Percentiles rank a stretch among this genome's conserved stretches.
phyloP scores from a whole-genome alignment of 805 yeast species.

The Brettanomyces naardenensis region DNA sequence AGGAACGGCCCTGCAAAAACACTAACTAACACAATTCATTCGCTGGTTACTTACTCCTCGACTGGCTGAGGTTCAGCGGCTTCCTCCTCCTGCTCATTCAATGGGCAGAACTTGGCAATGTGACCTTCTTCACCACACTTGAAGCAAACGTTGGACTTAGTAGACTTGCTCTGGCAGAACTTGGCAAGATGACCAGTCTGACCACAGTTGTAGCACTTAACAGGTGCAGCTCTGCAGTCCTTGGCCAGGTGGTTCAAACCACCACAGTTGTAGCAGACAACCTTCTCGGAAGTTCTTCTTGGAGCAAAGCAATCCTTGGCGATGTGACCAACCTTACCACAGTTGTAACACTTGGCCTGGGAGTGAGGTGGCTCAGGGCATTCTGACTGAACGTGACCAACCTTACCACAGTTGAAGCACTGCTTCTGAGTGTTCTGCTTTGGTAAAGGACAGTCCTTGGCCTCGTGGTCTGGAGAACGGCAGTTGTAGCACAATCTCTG shows the following conservation, averaged over 20 bases:
- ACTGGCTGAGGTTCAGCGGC: constrained; percentile 5
- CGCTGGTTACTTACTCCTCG: too few relatives aligned
- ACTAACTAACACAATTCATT: too few relatives aligned
- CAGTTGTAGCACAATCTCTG: constrained; percentile 92
- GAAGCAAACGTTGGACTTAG: constrained; percentile 54
- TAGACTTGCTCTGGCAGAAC: constrained; percentile 56
- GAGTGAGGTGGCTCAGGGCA: constrained; percentile 54
- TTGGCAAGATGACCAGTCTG: constrained; percentile 82
- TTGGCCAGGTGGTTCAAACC: constrained; percentile 91
- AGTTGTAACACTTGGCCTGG: constrained; percentile 73
- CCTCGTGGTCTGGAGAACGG: constrained; percentile 83
- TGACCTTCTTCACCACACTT: constrained; percentile 78
- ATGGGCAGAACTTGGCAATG: constrained; percentile 69
- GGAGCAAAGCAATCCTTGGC: constrained; percentile 67
- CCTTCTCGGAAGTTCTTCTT: constrained; percentile 20
- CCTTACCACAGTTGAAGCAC: constrained; percentile 88
- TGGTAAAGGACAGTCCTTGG: constrained; percentile 82
- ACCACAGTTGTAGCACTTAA: constrained; percentile 89
- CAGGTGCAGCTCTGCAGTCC: constrained; percentile 65
- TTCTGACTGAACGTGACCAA: constrained; percentile 83
- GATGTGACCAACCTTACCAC: constrained; percentile 73
- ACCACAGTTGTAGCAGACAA: constrained; percentile 84
- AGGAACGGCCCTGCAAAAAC: too few relatives aligned
- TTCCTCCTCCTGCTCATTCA: constrained; percentile 6
- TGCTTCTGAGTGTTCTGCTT: constrained; percentile 79